Conservation (phyloP, 225 moss, liverwort and hornwort genomes). For the Pleurozium schreberi region DNA sequence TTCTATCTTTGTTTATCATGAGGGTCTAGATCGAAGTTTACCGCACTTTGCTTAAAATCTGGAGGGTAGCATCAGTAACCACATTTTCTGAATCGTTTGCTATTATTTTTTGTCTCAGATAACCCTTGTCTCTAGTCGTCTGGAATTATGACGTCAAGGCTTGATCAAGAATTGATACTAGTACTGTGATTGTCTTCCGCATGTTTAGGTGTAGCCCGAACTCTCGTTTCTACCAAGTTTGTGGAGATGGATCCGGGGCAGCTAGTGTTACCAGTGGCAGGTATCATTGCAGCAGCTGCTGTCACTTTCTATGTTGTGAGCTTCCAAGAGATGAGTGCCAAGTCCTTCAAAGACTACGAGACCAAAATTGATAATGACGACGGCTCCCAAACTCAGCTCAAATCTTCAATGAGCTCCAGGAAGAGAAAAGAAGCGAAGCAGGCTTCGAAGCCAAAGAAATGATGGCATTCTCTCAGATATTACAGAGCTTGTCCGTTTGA, state of each 20-base stretch:
- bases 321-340: constrained; percentile 89
- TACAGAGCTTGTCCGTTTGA: background rate
- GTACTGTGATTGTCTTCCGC: background rate
- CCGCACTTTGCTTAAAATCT: background rate
- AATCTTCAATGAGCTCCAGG: constrained; percentile 54
- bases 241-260: constrained; percentile 71
- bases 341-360: constrained; percentile 72
- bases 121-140: background rate
- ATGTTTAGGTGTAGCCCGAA: background rate
- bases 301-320: constrained; percentile 85
- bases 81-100: background rate
- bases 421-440: constrained; percentile 52
- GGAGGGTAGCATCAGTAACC: background rate
- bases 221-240: background rate
- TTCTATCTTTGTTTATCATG: background rate
- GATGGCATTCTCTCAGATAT: background rate
- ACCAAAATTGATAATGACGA: constrained; percentile 20
- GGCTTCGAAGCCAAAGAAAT: constrained; percentile 30
- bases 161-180: background rate
- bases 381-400: constrained; percentile 30
- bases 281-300: constrained; percentile 86
- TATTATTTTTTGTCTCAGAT: background rate
- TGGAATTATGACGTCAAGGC: background rate
- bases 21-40: background rate
- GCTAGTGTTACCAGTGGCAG: constrained; percentile 66